These are phyloP conservation scores for Sergeia podlipaevii DNA, from an alignment of 208 protist genomes.

Conservation along the genomic window DNA sequence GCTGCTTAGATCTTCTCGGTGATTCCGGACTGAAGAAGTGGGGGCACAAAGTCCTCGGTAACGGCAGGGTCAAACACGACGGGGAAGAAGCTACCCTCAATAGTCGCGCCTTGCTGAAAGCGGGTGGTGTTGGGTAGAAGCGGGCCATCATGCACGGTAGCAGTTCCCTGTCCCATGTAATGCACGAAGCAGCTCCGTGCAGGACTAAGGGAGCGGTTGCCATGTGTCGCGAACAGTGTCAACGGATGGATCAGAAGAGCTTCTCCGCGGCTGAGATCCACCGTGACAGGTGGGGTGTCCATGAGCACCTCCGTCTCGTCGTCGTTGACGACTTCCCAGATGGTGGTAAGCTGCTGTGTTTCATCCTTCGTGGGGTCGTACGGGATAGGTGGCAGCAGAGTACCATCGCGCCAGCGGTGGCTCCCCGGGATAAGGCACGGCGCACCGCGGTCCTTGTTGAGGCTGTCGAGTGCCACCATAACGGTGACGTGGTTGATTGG, in stretches of 20 bases:
- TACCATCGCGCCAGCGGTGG: conserved; percentile 75
- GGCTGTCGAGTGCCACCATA: conserved; percentile 71
- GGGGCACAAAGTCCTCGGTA: conserved; percentile 61
- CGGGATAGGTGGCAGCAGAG: conserved; percentile 55
- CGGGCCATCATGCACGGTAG: conserved; percentile 46
- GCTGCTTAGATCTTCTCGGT: too few relatives aligned
- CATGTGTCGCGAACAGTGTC: conserved; percentile 75
- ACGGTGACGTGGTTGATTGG: conserved; percentile 72
- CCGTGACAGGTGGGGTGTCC: conserved; percentile 72
- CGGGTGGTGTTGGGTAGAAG: conserved; percentile 72
- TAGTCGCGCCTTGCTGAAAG: conserved; percentile 50
- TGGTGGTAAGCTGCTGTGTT: conserved; percentile 76
- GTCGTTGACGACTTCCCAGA: conserved; percentile 75
- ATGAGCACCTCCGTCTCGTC: conserved; percentile 77
- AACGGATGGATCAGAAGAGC: conserved; percentile 78
- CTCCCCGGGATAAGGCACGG: conserved; percentile 80
- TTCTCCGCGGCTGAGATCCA: conserved; percentile 73
- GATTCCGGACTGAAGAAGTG: too few relatives aligned
- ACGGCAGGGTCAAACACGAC: conserved; percentile 82
- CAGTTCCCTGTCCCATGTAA: conserved; percentile 65
- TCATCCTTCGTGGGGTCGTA: conserved; percentile 68
- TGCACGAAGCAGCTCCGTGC: conserved; percentile 66
- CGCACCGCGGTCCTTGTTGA: conserved; percentile 81
- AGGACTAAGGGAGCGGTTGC: conserved; percentile 63
- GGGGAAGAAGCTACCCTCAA: conserved; percentile 71